phyloP scores from a whole-genome alignment of 345 rosid species.

The Aethionema arabicum region DNA sequence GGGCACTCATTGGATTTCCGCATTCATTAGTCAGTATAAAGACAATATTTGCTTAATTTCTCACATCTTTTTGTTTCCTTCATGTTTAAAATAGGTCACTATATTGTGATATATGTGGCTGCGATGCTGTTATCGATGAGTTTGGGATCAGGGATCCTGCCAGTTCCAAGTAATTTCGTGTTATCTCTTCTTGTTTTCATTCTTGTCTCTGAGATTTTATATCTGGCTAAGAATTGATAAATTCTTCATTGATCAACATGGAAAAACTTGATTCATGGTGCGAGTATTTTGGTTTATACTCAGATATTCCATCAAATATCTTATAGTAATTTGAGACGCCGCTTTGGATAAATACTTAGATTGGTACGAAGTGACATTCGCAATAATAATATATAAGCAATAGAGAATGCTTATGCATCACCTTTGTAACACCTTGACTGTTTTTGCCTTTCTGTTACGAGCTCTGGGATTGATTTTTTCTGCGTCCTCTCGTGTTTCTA shows the following conservation, averaged over 20 bases:
- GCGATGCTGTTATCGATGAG: conserved; percentile 67
- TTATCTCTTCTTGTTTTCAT: conserved; percentile 1
- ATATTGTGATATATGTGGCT: conserved; percentile 88
- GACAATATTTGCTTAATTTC: background rate
- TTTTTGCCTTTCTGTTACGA: background rate
- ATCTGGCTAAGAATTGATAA: conserved; percentile 6
- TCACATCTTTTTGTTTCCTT: conserved; percentile 6
- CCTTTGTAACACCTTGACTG: background rate
- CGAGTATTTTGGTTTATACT: too few species aligned
- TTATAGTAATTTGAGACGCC: too few species aligned
- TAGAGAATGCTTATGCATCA: background rate
- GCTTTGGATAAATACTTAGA: background rate
- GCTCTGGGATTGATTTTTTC: background rate
- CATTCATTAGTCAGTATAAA: background rate
- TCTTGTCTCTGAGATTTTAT: conserved; percentile 3
- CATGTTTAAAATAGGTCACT: conserved; percentile 62
- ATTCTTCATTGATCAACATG: background rate
- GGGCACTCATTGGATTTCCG: conserved; percentile 1
- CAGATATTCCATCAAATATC: too few species aligned
- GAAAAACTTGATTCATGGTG: too few species aligned
- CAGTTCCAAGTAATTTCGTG: conserved; percentile 61
- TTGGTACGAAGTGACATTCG: background rate
- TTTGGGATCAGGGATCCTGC: conserved; percentile 98
- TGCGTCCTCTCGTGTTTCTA: conserved; percentile 37
- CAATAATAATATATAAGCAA: background rate